Conservation (phyloP, 2,329 filamentous ascomycete genomes). For the Aspergillus sp. region DNA sequence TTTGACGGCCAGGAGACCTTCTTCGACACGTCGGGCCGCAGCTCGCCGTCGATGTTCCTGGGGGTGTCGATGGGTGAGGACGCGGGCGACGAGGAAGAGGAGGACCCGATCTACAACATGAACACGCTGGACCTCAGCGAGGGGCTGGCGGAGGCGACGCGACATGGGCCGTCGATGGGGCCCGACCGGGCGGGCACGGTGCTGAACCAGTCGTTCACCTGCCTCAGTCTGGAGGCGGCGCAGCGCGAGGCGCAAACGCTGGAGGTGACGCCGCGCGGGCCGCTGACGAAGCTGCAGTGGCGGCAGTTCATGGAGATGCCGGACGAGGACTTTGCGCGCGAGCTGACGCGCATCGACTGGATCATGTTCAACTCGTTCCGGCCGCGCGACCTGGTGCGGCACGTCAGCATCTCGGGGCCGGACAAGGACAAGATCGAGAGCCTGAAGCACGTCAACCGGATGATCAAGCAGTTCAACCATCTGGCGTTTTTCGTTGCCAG, state of each 20-base stretch:
- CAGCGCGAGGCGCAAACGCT: constrained; percentile 73
- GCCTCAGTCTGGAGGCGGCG: constrained; percentile 63
- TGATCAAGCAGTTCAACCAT: constrained; percentile 92
- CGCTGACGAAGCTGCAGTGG: constrained; percentile 82
- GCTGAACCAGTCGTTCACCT: constrained; percentile 43
- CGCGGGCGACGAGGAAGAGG: constrained; percentile 32
- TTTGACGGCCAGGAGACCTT: constrained; percentile 42
- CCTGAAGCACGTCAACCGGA: constrained; percentile 84
- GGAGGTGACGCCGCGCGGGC: constrained; percentile 65
- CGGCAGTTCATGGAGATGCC: constrained; percentile 84
- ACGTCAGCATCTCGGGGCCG: constrained; percentile 70
- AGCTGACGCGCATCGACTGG: constrained; percentile 96
- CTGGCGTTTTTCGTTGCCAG: constrained; percentile 79
- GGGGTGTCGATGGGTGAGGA: constrained; percentile 21
- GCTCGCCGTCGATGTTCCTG: constrained; percentile 35
- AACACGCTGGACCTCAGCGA: constrained; percentile 40
- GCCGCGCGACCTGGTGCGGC: constrained; percentile 86
- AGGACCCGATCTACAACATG: constrained; percentile 39
- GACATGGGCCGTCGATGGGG: constrained; percentile 37
- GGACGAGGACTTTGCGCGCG: constrained; percentile 81
- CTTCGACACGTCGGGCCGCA: constrained; percentile 42
- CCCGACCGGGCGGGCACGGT: constrained; percentile 39
- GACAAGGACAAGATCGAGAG: constrained; percentile 61
- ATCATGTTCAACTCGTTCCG: constrained; percentile 95
- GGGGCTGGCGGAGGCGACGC: constrained; percentile 36